Conservation (phyloP, 192 early-diverging fungal genomes). For the Coemansia javaensis region DNA sequence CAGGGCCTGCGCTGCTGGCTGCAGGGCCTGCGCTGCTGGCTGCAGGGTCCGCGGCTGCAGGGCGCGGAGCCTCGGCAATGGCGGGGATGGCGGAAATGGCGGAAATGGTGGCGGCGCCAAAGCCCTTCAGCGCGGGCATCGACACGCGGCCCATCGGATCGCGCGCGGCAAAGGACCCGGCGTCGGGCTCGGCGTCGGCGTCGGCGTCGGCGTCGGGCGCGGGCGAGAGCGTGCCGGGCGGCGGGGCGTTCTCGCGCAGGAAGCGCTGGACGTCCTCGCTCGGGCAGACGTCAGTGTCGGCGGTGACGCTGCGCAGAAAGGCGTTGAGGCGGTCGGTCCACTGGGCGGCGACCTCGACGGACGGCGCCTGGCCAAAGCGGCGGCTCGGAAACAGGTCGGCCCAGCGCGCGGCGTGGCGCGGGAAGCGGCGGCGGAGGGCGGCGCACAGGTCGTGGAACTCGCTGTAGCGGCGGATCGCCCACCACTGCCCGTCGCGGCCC, state of each 20-base stretch:
- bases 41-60: too few relatives aligned
- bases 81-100: too few relatives aligned
- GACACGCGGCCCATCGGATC: conserved; percentile 13
- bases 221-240: too few relatives aligned
- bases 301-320: conserved; percentile 29
- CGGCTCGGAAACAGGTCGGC: conserved; percentile 45
- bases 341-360: conserved; percentile 39
- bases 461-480: conserved; percentile 41
- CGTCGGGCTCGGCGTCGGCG: conserved; percentile 24
- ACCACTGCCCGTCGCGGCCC: conserved; percentile 38
- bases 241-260: conserved; percentile 36
- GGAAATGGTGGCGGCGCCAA: too few relatives aligned
- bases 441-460: conserved; percentile 44
- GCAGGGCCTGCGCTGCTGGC: too few relatives aligned
- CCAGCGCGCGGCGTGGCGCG: conserved; percentile 26
- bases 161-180: conserved; percentile 9
- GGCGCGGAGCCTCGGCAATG: too few relatives aligned
- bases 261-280: conserved; percentile 32
- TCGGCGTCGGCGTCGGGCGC: conserved; percentile 24
- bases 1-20: too few relatives aligned
- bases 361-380: conserved; percentile 34
- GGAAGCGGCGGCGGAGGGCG: conserved; percentile 33
- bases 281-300: conserved; percentile 19
- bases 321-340: conserved; percentile 38
- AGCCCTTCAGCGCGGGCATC: too few relatives aligned